Evolutionary conservation across 2,329 filamentous ascomycete genomes (phyloP), one percentile per base, ranked within the genome.

Genomic region (Emydomyces testavorans): DNA sequence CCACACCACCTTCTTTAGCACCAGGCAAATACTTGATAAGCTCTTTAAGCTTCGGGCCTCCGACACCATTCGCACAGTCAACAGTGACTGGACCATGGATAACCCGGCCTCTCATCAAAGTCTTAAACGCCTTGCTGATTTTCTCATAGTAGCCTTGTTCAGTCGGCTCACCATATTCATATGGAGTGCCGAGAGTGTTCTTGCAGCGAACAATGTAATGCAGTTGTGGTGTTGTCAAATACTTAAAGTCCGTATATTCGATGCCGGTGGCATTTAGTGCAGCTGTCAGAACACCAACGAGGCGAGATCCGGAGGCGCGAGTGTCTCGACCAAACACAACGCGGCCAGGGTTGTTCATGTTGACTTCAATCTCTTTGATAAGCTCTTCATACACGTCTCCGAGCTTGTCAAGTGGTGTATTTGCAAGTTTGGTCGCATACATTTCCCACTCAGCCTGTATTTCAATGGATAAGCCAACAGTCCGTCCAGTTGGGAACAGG

Each of bases 61-160:
- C 92, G 50, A 98, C 88, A 59, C 92, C 92, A 61, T 98, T 98
- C 59, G 92, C 92, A 65, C 90, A 94, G 66, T 98, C 92, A 11
- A 98, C 87, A 5, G 80, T 85, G 54, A 98, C 71, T 49, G 76
- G 68, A 4, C 88, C 88, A 44, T 77, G 72, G 35, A 87, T 73
- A 65, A 82, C 89, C 58, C 80, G 80, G 54, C 83, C 80, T 56
- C 80, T 79, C 68, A 95, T 82, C 48, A 90, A 85, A 53, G 79
- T 80, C 63, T 83, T 83, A 69, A 95, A 95, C 18, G 92, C 89
- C 50, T 79, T 75, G 34, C 79, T 77, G 46, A 95, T 77, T 73
- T 98, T 98, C 69, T 92, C 78, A 67, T 96, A 96, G 71, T 98
- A 98, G 29, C 92, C 92, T 50, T 79, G 74, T 71, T 96, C 90